Base-by-base conservation (phyloP, 1,284 basidiomycete species). In the Sporisorium scitamineum region DNA sequence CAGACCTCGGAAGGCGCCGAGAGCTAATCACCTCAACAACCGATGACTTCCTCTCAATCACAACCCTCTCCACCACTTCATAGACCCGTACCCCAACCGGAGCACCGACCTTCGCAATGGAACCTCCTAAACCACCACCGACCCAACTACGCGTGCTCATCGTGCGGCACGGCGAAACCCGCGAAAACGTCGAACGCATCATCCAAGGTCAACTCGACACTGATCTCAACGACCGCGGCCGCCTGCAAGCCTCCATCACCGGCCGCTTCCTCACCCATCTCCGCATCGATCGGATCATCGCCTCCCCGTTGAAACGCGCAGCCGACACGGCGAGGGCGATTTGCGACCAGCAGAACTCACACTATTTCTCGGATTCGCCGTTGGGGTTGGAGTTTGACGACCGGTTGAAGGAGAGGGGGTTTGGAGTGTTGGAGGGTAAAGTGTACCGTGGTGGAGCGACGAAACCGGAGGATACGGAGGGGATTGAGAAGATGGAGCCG, bases 181-280 rank as follows among this genome's bases (percentile, higher is more conserved):
- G 78, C 39, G 73, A 81, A 24, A 85, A 85, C 52, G 84, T 83
- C 29, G 53, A 62, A 37, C 76, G 81, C 26, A 81, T 84, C 71
- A 80, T 85, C 29, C 84, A 85, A 54, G 84, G 84, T 10, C 84
- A 83, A 51, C 73, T 84, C 24, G 84, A 85, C 42, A 85, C 81
- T 16, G 51, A 70, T 18, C 78, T 85, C 45, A 84, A 85, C 56
- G 63, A 47, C 3, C 52, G 65, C 20, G 84, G 84, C 9, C 54
- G 72, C 1, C 42, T 48, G 26, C 84, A 85, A 54, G 84, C 84
- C n/a, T 54, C 69, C 1, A 11, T 61, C 39, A 80, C 78, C 5
- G 84, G 70, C 18, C 44, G 16, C 2, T 79, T 70, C 24, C 78
- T 85, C 31, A 41, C 65, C n/a, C 32, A 29, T 32, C 68, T 65